phyloP scores from a whole-genome alignment of 495 filamentous ascomycete genomes.

The Trichoderma gamsii region DNA sequence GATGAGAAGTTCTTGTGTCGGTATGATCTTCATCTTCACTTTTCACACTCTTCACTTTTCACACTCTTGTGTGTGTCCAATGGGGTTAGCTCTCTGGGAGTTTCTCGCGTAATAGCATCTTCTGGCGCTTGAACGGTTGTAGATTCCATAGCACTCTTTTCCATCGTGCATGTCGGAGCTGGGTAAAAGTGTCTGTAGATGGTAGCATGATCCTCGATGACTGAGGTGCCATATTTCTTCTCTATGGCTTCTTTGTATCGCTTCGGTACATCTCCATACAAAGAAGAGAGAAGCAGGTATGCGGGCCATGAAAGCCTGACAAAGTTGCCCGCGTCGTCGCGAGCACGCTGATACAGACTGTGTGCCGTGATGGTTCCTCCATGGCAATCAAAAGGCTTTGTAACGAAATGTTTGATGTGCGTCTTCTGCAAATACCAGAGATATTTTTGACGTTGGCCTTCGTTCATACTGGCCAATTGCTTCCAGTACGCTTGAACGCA shows the following conservation, averaged over 20 bases:
- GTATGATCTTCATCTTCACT: too few species aligned
- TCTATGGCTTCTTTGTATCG: background rate
- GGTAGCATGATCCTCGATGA: background rate
- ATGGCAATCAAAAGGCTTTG: background rate
- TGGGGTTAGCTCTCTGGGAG: too few species aligned
- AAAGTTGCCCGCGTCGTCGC: background rate
- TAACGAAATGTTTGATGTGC: background rate
- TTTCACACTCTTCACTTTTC: too few species aligned
- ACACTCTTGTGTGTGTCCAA: too few species aligned
- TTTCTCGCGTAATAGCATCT: background rate
- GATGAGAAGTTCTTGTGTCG: too few species aligned
- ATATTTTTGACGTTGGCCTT: background rate
- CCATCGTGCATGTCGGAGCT: background rate
- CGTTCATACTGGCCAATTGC: background rate
- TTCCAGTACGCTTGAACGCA: conserved; percentile 5
- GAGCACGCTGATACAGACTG: background rate
- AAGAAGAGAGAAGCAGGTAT: background rate
- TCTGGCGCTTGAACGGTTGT: background rate
- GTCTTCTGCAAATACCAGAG: background rate
- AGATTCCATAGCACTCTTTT: background rate
- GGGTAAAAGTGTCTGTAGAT: background rate
- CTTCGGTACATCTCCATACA: background rate
- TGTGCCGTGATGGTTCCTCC: background rate
- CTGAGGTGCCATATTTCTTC: background rate
- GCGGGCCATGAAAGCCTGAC: background rate